Base-by-base conservation (phyloP, 2,329 filamentous ascomycete genomes). In the Colletotrichum cereale region DNA sequence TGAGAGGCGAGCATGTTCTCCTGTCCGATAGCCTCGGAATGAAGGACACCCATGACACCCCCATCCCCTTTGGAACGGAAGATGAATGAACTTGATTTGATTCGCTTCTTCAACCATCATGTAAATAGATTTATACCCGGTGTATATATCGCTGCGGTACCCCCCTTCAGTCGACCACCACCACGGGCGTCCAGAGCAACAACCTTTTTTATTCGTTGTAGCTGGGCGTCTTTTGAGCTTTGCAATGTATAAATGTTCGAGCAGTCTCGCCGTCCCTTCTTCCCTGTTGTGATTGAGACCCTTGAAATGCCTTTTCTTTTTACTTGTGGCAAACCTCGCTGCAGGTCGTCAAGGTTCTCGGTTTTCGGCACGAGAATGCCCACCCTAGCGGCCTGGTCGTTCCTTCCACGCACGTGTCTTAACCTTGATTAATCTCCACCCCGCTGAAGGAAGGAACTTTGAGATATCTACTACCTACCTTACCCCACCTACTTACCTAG, bases 111-210 rank as follows among this genome's bases (percentile, higher is more conserved):
- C 65, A 38, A 62, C 26, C 31, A 55, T 21, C 24, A 71, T 64
- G 68, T 71, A 68, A 68, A 68, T 71, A 71, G 52, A 68, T 71
- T 66, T 71, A 68, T 68, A 55, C 65, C 65, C 44, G 65, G 65
- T 68, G 68, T 68, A 68, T 71, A 68, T 71, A 68, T 64, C 36
- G 58, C 68, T 60, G 58, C 68, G 68, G 63, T 57, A 47, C 31
- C 56, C 40, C 16, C 34, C 62, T 67, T 24, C 62, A 57, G 65
- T 31, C 52, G 58, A 71, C 68, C 65, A 57, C 44, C 42, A 42
- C 31, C 29, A 60, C 16, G 26, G 14, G 36, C 57, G 58, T 53
- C 52, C 50, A 60, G 58, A 44, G 44, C 68, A 63, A n/a, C n/a
- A n/a, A n/a, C 52, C 38, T 42, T 60, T 71, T 60, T 68, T 44